Evolutionary conservation across 148 eudicot species (phyloP), one percentile per base, ranked within the genome.

Genomic region (Suaeda aralocaspica): DNA sequence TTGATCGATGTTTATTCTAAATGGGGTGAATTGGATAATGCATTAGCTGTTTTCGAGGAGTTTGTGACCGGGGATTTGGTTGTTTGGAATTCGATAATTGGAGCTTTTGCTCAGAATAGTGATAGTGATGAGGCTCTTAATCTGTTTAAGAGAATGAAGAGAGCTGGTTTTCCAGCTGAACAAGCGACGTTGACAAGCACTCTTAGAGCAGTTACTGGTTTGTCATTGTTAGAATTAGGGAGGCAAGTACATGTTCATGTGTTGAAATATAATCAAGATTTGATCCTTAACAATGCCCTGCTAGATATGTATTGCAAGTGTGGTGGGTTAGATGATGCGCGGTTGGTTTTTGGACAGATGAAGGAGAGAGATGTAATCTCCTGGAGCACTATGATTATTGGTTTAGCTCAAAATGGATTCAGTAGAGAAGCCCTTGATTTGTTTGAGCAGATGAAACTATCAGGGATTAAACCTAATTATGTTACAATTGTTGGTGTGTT

Each of bases 71-170:
- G 75, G 67, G 83, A 83, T 75, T 68, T 69, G 75, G 79, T 83
- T 55, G 86, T 83, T 77, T 83, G 86, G 86, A 83, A 77, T 64
- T 80, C 86, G n/a, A 77, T 83, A 16, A 83, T 83, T 28, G 83
- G 81, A 5, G 82, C 83, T n/a, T 80, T 80, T 80, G 86, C 83
- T 8, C 86, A 83, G 81, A 83, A 83, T 49, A 68, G 79, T 65
- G 76, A 77, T 51, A 79, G 81, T 11, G 75, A 80, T 64, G 76
- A 77, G 73, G 83, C 86, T 29, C 76, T 83, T 46, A 60, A 66
- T 26, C 66, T 83, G 6, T 83, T 80, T 49, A 80, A 59, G 78
- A 72, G 67, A 52, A 83, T 83, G 86, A 83, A 83, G 52, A 71
- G 75, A 59, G 75, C 68, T 39, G 86, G 83, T 19, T 80, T 83